Evolutionary conservation across 768 basidiomycete species (phyloP).

Genomic region (Leccinum olivaceopallidum): DNA sequence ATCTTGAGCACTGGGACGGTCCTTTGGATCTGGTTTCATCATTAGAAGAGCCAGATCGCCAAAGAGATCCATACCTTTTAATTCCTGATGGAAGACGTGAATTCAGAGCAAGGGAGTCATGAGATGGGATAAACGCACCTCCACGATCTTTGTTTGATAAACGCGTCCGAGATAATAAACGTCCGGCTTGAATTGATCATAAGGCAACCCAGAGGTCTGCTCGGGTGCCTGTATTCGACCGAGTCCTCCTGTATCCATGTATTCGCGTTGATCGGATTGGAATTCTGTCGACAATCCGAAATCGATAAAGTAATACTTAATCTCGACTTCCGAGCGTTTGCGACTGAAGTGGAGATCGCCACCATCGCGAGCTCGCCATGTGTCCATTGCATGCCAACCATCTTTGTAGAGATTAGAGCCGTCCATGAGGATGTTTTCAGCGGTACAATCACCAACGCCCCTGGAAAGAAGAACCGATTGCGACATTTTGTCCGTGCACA

Average conservation of each 20-base stretch:
- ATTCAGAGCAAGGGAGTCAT: neutral
- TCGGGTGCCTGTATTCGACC: slow-evolving; percentile 25
- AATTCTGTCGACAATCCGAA: slow-evolving; percentile 32
- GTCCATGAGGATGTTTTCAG: too few species aligned
- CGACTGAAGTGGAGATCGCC: neutral
- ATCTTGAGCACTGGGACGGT: slow-evolving; percentile 3
- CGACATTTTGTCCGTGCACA: too few species aligned
- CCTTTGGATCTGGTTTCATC: slow-evolving; percentile 12
- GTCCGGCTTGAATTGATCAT: slow-evolving; percentile 34
- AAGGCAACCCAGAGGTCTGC: slow-evolving; percentile 17
- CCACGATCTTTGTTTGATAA: slow-evolving; percentile 20
- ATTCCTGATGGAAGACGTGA: slow-evolving; percentile 2
- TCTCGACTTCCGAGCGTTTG: slow-evolving; percentile 28
- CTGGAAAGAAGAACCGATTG: too few species aligned
- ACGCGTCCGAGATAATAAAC: slow-evolving; percentile 30
- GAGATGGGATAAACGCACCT: slow-evolving; percentile 1
- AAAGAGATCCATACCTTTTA: slow-evolving; percentile 4
- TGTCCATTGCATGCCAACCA: slow-evolving; percentile 26
- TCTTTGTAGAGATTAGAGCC: slow-evolving; percentile 22
- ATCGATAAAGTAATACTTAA: slow-evolving; percentile 38
- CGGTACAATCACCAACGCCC: too few species aligned
- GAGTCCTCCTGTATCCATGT: neutral
- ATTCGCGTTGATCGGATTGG: too few species aligned
- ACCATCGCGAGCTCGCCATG: slow-evolving; percentile 12
- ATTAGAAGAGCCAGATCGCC: slow-evolving; percentile 1